phyloP scores from a whole-genome alignment of 495 filamentous ascomycete species.

The Trichoderma parareesei region DNA sequence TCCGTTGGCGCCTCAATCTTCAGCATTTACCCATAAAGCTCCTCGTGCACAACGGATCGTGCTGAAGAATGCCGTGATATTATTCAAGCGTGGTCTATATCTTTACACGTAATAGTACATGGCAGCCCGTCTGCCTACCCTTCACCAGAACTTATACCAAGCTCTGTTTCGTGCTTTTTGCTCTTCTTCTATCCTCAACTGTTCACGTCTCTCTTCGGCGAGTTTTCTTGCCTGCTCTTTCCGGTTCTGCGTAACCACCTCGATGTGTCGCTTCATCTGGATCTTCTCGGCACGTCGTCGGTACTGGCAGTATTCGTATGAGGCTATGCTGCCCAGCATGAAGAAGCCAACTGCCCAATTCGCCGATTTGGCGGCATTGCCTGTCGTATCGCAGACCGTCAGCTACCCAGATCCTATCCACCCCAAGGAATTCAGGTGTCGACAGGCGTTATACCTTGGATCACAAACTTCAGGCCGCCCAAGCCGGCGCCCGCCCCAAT shows the following conservation, averaged over 20 bases:
- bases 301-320: constrained; percentile 76
- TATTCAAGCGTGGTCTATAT: background rate
- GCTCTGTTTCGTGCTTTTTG: constrained; percentile 19
- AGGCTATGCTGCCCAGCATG: constrained; percentile 49
- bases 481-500: constrained; percentile 69
- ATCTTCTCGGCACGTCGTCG: constrained; percentile 60
- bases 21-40: background rate
- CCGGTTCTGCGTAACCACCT: constrained; percentile 69
- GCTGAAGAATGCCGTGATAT: background rate
- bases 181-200: constrained; percentile 40
- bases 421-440: background rate
- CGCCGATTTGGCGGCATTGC: constrained; percentile 35
- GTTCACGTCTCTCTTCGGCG: constrained; percentile 36
- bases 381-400: constrained; percentile 31
- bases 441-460: constrained; percentile 52
- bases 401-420: constrained; percentile 13
- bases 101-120: background rate
- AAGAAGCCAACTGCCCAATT: constrained; percentile 84
- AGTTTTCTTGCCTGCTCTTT: constrained; percentile 50
- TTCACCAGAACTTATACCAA: constrained; percentile 48
- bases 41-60: background rate
- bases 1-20: background rate
- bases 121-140: background rate
- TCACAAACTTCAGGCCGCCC: constrained; percentile 61
- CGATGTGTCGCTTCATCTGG: constrained; percentile 70